Conservation (phyloP, 768 basidiomycete species). For the Tephrocybe sp. region DNA sequence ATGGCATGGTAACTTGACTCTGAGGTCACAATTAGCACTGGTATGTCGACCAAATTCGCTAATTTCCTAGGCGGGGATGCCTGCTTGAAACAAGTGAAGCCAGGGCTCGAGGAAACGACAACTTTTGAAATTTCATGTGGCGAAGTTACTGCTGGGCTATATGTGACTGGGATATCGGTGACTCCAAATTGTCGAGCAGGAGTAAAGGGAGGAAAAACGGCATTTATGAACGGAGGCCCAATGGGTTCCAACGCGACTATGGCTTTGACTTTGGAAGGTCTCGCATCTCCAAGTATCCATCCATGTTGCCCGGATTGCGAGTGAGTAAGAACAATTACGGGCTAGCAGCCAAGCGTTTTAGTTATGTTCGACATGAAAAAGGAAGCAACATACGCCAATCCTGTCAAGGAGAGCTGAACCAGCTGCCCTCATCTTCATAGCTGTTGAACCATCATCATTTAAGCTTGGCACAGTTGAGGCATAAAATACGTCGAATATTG, state of each 20-base stretch:
- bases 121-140: constrained; percentile 32
- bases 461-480: constrained; percentile 39
- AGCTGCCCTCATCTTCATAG: constrained; percentile 38
- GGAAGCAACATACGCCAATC: constrained; percentile 37
- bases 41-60: constrained; percentile 38
- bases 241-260: constrained; percentile 49
- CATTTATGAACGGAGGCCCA: constrained; percentile 47
- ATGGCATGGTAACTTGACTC: constrained; percentile 49
- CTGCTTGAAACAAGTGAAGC: constrained; percentile 42
- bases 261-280: constrained; percentile 40
- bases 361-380: background rate
- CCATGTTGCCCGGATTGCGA: constrained; percentile 48
- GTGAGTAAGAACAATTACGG: constrained; percentile 45
- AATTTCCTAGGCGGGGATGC: constrained; percentile 37
- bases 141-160: constrained; percentile 37
- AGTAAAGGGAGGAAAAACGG: constrained; percentile 33
- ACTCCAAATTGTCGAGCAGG: constrained; percentile 43
- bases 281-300: constrained; percentile 46
- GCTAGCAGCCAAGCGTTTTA: constrained; percentile 24
- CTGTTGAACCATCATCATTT: constrained; percentile 29
- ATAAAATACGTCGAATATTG: constrained; percentile 43
- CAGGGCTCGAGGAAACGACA: constrained; percentile 23
- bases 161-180: constrained; percentile 44
- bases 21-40: constrained; percentile 46
- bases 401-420: constrained; percentile 40